phyloP scores from a whole-genome alignment of 2,329 filamentous ascomycete species.

The Penicillium sp. region DNA sequence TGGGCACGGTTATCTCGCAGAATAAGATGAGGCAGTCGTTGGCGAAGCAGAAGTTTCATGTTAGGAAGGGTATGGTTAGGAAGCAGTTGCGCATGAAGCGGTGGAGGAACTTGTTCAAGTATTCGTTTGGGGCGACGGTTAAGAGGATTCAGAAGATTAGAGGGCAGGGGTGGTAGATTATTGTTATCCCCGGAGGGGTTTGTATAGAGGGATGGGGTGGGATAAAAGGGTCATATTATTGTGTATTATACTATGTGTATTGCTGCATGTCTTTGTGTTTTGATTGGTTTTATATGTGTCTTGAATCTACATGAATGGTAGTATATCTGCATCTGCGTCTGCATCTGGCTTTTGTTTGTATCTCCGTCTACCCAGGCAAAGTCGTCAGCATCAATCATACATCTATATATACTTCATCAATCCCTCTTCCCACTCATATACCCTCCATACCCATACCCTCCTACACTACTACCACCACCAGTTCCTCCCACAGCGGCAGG shows the following conservation, averaged over 20 bases:
- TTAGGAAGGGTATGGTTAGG: conserved; percentile 34
- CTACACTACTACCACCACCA: conserved; percentile 20
- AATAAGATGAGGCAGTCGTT: conserved; percentile 32
- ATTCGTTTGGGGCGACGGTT: conserved; percentile 37
- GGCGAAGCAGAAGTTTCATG: conserved; percentile 34
- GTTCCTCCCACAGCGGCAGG: no score
- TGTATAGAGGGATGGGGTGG: no score
- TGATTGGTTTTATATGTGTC: no score
- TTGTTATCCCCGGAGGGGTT: no score
- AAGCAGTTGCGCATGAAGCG: conserved; percentile 34
- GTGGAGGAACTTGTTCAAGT: conserved; percentile 40
- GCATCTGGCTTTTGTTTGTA: no score
- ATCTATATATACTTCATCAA: no score
- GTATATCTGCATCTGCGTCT: no score
- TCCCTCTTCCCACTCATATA: conserved; percentile 37
- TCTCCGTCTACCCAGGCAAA: no score
- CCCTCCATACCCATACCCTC: conserved; percentile 29
- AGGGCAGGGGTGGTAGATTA: conserved; percentile 42
- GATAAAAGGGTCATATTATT: no score
- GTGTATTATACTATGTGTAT: no score
- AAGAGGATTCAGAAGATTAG: conserved; percentile 38
- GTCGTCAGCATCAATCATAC: background rate
- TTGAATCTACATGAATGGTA: no score
- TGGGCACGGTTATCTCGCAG: conserved; percentile 18
- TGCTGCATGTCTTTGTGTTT: no score